These are phyloP conservation scores for Kluyveromyces marxianus DNA, from an alignment of 1,139 yeast species.

Conservation along the genomic window DNA sequence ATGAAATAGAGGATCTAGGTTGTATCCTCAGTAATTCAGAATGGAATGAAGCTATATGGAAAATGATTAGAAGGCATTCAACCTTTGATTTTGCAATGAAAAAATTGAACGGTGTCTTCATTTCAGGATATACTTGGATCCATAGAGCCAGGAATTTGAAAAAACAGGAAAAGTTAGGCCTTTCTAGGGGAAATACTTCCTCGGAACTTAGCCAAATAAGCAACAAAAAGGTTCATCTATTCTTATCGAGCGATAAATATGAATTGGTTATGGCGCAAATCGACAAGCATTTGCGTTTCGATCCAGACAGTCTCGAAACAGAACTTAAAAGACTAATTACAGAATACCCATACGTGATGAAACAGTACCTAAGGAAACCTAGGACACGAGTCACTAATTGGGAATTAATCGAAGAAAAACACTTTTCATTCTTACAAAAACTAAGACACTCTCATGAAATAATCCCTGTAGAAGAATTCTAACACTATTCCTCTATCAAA, in stretches of 20 bases:
- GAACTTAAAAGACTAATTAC: conserved; percentile 12
- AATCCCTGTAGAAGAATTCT: conserved; percentile 8
- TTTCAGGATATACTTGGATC: conserved; percentile 34
- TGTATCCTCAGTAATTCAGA: conserved; percentile 34
- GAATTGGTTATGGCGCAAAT: conserved; percentile 35
- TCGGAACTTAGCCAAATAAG: conserved; percentile 7
- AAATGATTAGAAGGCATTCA: conserved; percentile 24
- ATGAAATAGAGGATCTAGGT: conserved; percentile 29
- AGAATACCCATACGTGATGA: conserved; percentile 26
- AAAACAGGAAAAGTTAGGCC: conserved; percentile 5
- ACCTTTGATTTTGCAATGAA: conserved; percentile 33
- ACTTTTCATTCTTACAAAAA: conserved; percentile 13
- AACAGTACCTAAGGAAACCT: conserved; percentile 22
- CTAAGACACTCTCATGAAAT: conserved; percentile 19
- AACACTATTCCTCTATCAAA: neutral
- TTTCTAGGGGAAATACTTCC: conserved; percentile 12
- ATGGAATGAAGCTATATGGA: conserved; percentile 34
- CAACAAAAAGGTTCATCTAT: conserved; percentile 18
- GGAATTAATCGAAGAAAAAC: conserved; percentile 19
- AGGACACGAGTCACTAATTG: conserved; percentile 18
- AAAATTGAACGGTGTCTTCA: conserved; percentile 34
- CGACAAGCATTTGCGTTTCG: conserved; percentile 21
- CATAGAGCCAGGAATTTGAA: conserved; percentile 22
- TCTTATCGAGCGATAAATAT: conserved; percentile 39
- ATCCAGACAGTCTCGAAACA: conserved; percentile 10